Conservation (phyloP, 495 filamentous ascomycete species). For the Cercophora newfieldiana region DNA sequence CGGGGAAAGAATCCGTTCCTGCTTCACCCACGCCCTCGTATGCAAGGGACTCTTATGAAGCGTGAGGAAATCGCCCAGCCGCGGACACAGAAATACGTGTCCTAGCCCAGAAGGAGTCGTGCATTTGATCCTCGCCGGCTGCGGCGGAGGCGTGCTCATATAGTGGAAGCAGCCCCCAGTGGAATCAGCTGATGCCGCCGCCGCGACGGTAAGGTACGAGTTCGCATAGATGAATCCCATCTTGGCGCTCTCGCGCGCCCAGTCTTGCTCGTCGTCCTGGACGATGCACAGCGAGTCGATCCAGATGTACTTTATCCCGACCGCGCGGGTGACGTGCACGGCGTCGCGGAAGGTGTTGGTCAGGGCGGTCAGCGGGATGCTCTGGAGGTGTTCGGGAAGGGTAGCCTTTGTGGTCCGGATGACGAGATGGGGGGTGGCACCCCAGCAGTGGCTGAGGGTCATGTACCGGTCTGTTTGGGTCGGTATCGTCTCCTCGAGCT, state of each 20-base stretch:
- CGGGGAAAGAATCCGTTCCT: conserved; percentile 5
- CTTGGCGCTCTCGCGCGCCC: conserved; percentile 7
- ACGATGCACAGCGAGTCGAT: conserved; percentile 46
- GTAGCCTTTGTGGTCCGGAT: neutral
- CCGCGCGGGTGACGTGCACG: neutral
- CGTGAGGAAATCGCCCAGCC: neutral
- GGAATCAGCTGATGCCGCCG: neutral
- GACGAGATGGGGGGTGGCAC: neutral
- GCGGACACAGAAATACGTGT: neutral
- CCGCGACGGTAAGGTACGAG: conserved; percentile 10
- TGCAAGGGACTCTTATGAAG: neutral
- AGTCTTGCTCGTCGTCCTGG: conserved; percentile 27
- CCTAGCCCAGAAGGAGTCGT: neutral
- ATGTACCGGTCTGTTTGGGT: neutral
- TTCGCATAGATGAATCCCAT: conserved; percentile 14
- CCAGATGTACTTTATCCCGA: conserved; percentile 34
- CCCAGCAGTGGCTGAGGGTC: conserved; percentile 25
- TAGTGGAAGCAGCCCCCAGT: neutral
- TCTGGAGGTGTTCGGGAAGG: neutral
- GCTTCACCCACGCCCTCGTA: conserved; percentile 1
- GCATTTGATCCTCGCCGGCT: neutral
- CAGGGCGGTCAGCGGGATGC: neutral
- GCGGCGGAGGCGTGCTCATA: neutral
- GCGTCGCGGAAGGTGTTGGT: conserved; percentile 15
- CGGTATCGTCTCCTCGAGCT: neutral